Conservation (phyloP, 2,329 filamentous ascomycete species). For the Trichoderma citrinoviride region DNA sequence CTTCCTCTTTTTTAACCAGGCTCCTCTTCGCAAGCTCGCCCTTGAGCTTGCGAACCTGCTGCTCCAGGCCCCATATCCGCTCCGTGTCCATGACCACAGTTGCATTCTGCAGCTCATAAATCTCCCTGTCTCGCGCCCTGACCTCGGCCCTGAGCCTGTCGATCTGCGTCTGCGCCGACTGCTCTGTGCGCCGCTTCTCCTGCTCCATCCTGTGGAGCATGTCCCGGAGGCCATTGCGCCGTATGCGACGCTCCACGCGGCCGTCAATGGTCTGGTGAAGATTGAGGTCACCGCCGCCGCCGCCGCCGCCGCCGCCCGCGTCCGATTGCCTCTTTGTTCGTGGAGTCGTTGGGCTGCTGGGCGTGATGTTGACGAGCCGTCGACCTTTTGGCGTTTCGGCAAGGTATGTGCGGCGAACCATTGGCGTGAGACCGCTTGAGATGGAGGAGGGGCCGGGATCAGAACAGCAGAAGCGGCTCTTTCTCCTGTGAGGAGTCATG, state of each 20-base stretch:
- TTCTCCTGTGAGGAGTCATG: slow-evolving; percentile 36
- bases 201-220: slow-evolving; percentile 54
- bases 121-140: slow-evolving; percentile 50
- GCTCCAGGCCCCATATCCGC: slow-evolving; percentile 43
- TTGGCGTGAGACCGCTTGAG: slow-evolving; percentile 57
- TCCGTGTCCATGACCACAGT: slow-evolving; percentile 50
- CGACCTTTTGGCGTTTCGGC: slow-evolving; percentile 37
- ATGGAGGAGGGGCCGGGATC: slow-evolving; percentile 48
- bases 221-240: slow-evolving; percentile 56
- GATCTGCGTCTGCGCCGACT: slow-evolving; percentile 46
- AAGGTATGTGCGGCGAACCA: slow-evolving; percentile 53
- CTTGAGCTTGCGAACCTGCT: slow-evolving; percentile 39
- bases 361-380: slow-evolving; percentile 42
- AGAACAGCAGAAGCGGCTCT: slow-evolving; percentile 58
- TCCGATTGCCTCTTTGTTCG: slow-evolving; percentile 35
- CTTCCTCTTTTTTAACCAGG: slow-evolving; percentile 22
- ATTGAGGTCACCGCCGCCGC: no score
- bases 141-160: slow-evolving; percentile 49
- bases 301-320: no score
- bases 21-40: slow-evolving; percentile 33
- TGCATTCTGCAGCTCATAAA: slow-evolving; percentile 51
- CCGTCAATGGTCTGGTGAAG: slow-evolving; percentile 57
- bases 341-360: neutral
- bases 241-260: slow-evolving; percentile 55
- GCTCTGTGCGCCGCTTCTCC: slow-evolving; percentile 44